Evolutionary conservation across 2,329 filamentous ascomycete species (phyloP), one percentile per base, ranked within the genome.

Genomic region (Talaromyces piceae): DNA sequence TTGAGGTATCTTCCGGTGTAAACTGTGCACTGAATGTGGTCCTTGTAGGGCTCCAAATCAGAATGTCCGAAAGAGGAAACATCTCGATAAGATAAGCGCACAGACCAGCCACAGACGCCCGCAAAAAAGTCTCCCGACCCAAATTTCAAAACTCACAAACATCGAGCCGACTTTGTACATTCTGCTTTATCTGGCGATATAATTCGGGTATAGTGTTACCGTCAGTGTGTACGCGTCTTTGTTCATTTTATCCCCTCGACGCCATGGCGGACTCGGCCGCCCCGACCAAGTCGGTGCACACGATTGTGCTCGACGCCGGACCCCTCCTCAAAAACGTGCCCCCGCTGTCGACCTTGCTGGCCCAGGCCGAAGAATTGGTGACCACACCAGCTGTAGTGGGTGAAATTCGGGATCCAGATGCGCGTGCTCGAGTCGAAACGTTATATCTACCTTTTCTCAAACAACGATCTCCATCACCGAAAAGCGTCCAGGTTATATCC

Each of bases 301-400:
- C 85, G 49, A 81, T 97, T 47, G 80, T 97, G 25, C 79, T 98
- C 58, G 93, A 98, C 66, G 87, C 93, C 3, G 91, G 91, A 23
- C 90, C 91, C 6, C 83, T 98, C 54, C 91, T 98, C 68, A 91
- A 91, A 66, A 96, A 96, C 72, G 86, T 93, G 57, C 89, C 91
- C 11, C 77, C 88, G 9, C 81, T 93, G 22, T 94, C 88, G 43
- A 88, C 87, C 0, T 81, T 98, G 9, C 75, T 95, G 47, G 78
- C 81, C 31, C 83, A 88, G 65, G 84, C 89, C 45, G 84, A 93
- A 62, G 75, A 79, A 53, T 77, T 96, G 39, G 82, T 90, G 62
- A 96, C 90, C 1, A 87, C 91, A 0, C 90, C 91, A 0, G 84
- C 86, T 6, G 89, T 98, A 51, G 76, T 97, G 26, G 79, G 83